These are phyloP conservation scores for Chaetothyriales sp. DNA, from an alignment of 2,329 filamentous ascomycete genomes.

Conservation along the genomic window DNA sequence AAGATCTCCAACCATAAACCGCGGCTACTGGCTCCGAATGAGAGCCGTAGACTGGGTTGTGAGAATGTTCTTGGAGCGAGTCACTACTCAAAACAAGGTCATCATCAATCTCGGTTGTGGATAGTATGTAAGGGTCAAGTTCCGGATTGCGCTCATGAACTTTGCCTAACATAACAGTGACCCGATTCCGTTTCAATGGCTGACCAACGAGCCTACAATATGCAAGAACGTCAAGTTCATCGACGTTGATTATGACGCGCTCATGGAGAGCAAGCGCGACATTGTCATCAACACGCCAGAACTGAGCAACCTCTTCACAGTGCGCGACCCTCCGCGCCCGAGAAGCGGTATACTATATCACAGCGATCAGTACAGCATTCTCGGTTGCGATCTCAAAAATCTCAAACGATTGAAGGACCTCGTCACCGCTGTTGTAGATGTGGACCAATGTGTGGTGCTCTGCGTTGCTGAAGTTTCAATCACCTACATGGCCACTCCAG, in stretches of 20 bases:
- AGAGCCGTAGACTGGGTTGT: conserved; percentile 66
- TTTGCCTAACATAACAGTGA: conserved; percentile 43
- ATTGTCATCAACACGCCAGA: conserved; percentile 16
- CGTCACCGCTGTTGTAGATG: conserved; percentile 45
- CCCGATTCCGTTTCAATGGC: conserved; percentile 71
- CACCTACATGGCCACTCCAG: conserved; percentile 69
- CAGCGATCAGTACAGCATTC: conserved; percentile 14
- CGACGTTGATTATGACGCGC: conserved; percentile 17
- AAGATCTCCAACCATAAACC: conserved; percentile 76
- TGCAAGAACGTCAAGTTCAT: conserved; percentile 16
- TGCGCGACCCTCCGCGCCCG: neutral
- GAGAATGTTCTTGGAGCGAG: conserved; percentile 53
- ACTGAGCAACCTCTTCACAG: conserved; percentile 13
- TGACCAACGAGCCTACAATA: conserved; percentile 49
- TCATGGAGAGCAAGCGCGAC: conserved; percentile 17
- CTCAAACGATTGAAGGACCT: conserved; percentile 46
- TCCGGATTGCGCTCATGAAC: neutral
- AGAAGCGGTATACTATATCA: conserved; percentile 11
- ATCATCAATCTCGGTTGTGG: conserved; percentile 18
- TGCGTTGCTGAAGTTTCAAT: conserved; percentile 85
- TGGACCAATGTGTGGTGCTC: conserved; percentile 50
- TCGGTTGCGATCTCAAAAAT: conserved; percentile 42
- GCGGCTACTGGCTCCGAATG: conserved; percentile 78
- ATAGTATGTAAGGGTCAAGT: conserved; percentile 15
- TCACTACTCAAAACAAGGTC: conserved; percentile 24